phyloP scores from a whole-genome alignment of 768 basidiomycete species.

The Boletales sp. region DNA sequence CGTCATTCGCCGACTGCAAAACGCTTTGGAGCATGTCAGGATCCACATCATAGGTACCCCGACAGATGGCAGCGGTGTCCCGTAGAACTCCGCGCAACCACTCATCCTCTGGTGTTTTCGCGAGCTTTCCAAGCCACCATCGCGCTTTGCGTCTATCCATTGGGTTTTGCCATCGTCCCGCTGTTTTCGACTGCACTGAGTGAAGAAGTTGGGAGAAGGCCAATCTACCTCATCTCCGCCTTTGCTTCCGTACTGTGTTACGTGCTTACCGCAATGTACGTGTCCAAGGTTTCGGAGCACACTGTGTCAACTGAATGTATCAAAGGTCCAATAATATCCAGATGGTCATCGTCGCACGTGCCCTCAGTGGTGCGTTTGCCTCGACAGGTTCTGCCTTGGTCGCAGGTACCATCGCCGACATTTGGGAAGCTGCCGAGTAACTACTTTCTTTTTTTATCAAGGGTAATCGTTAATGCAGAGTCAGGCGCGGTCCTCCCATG shows the following conservation, averaged over 20 bases:
- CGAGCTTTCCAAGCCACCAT: slow-evolving; percentile 39
- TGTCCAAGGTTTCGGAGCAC: neutral
- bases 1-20: no score
- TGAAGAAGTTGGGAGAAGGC: slow-evolving; percentile 65
- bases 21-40: no score
- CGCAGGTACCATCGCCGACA: slow-evolving; percentile 65
- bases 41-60: no score
- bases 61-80: no score
- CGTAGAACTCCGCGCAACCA: no score
- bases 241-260: slow-evolving; percentile 43
- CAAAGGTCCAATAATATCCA: slow-evolving; percentile 42
- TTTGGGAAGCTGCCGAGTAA: slow-evolving; percentile 60
- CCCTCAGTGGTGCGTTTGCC: slow-evolving; percentile 60
- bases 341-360: slow-evolving; percentile 56
- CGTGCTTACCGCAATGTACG: slow-evolving; percentile 31
- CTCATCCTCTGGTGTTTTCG: no score
- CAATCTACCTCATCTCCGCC: slow-evolving; percentile 51
- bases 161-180: slow-evolving; percentile 62
- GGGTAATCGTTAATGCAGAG: neutral
- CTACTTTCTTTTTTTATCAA: slow-evolving; percentile 14
- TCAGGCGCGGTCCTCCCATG: slow-evolving; percentile 73
- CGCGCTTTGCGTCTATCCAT: slow-evolving; percentile 49
- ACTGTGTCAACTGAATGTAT: neutral
- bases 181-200: slow-evolving; percentile 64
- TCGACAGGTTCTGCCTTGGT: slow-evolving; percentile 69